A percentile compares a stretch with the other conserved stretches of the same genome.
These are phyloP conservation scores for Candida montana DNA, from an alignment of 805 yeast genomes.

Conservation along the genomic window DNA sequence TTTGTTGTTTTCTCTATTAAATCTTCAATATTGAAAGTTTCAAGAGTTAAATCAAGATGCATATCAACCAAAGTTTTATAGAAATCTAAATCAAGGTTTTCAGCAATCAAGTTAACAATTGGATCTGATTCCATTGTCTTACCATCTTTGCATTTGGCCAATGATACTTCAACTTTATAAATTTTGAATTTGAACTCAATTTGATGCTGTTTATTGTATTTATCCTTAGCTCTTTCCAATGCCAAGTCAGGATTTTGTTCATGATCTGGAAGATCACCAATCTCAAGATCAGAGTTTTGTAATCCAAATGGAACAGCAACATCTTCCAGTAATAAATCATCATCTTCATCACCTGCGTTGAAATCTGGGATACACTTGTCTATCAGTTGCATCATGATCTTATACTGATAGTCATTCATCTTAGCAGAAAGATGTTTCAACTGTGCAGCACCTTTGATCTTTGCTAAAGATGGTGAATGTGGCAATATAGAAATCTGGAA, in stretches of 20 bases:
- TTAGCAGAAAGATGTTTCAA: conserved; percentile 69
- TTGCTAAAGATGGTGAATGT: conserved; percentile 66
- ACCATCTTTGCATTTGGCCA: conserved; percentile 64
- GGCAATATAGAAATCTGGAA: conserved; percentile 86
- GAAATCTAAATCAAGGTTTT: conserved; percentile 54
- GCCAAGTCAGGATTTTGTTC: conserved; percentile 8
- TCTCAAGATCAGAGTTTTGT: conserved; percentile 7
- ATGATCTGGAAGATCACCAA: conserved; percentile 12
- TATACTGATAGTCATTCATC: conserved; percentile 85
- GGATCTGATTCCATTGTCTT: conserved; percentile 56
- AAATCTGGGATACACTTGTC: conserved; percentile 59
- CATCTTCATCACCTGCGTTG: conserved; percentile 8
- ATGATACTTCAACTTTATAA: conserved; percentile 52
- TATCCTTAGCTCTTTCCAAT: not conserved
- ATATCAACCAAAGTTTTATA: conserved; percentile 55
- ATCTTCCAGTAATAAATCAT: conserved; percentile 29
- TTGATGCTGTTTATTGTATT: conserved; percentile 43
- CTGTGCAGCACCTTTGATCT: conserved; percentile 67
- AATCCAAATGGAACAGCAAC: conserved; percentile 28
- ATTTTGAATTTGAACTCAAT: conserved; percentile 74
- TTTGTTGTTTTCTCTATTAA: conserved; percentile 59
- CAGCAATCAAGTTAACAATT: conserved; percentile 69
- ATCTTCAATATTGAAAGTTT: conserved; percentile 69
- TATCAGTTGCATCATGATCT: conserved; percentile 73
- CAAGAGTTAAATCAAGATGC: conserved; percentile 58